A percentile compares a stretch with the other conserved stretches of the same genome.
Conservation (phyloP, 306 rosid genomes). For the Dalbergia cochinchinensis region DNA sequence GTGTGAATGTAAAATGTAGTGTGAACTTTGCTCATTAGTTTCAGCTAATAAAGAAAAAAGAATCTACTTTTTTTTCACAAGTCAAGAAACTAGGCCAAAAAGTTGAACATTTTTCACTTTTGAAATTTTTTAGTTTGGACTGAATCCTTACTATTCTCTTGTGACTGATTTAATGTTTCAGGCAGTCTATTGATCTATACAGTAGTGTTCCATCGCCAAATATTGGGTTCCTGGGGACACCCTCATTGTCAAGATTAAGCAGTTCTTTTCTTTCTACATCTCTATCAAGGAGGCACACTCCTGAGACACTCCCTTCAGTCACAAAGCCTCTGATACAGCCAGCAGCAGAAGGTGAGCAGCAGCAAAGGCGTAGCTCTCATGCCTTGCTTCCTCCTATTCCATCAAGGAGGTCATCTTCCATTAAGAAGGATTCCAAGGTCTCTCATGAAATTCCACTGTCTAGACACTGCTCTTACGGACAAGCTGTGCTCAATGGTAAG, state of each 20-base stretch:
- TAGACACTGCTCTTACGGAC: constrained; percentile 75
- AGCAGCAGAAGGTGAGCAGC: constrained; percentile 55
- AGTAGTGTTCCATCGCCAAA: constrained; percentile 92
- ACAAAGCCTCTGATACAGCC: constrained; percentile 68
- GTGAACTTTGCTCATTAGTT: constrained; percentile 24
- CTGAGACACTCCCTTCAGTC: constrained; percentile 70
- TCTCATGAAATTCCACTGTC: constrained; percentile 76
- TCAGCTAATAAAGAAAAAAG: constrained; percentile 9
- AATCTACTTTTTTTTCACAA: background rate
- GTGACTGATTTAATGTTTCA: constrained; percentile 50
- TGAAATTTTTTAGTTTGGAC: background rate
- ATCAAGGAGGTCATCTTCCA: constrained; percentile 60
- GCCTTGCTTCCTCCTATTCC: constrained; percentile 72
- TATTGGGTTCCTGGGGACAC: constrained; percentile 86
- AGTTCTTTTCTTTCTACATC: constrained; percentile 92
- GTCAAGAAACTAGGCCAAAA: constrained; percentile 20
- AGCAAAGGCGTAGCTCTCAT: constrained; percentile 68
- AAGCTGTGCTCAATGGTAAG: constrained; percentile 88
- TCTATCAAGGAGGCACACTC: constrained; percentile 93
- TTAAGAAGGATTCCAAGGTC: constrained; percentile 65
- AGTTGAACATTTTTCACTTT: background rate
- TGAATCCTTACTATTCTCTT: constrained; percentile 28
- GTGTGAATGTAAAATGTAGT: constrained; percentile 1
- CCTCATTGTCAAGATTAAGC: constrained; percentile 82
- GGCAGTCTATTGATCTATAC: constrained; percentile 95